Percentiles rank a stretch among this genome's conserved stretches.
Conservation (phyloP, 1,284 basidiomycete species). For the Mycena sp. region DNA sequence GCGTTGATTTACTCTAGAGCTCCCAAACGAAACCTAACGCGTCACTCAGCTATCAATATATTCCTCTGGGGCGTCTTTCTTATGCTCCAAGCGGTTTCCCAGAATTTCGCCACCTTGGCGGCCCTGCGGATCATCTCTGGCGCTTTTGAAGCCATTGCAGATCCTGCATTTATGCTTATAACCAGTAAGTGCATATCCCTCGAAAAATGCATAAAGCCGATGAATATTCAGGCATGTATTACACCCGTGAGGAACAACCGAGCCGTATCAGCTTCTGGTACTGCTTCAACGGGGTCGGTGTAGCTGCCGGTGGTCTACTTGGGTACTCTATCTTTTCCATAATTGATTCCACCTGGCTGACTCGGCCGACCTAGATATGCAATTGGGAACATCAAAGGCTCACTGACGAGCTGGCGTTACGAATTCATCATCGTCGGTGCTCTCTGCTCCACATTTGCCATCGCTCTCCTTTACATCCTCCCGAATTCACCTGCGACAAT, state of each 20-base stretch:
- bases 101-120: conserved; percentile 48
- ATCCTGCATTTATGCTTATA: conserved; percentile 44
- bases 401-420: conserved; percentile 43
- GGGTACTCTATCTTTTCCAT: too few species aligned
- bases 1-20: not conserved
- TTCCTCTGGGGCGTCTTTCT: conserved; percentile 53
- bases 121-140: conserved; percentile 52
- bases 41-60: conserved; percentile 45
- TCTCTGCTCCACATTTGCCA: conserved; percentile 34
- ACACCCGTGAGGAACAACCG: conserved; percentile 50
- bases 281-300: conserved; percentile 36
- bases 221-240: conserved; percentile 43
- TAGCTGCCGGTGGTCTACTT: conserved; percentile 35
- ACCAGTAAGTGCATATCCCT: conserved; percentile 24
- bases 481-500: conserved; percentile 42
- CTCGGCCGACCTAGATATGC: too few species aligned
- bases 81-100: conserved; percentile 48
- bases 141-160: conserved; percentile 48
- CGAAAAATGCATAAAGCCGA: not conserved
- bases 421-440: conserved; percentile 40
- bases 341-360: too few species aligned
- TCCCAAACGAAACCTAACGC: not conserved
- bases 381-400: conserved; percentile 34
- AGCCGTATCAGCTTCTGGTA: conserved; percentile 45
- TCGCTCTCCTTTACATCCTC: conserved; percentile 37